Conservation (phyloP, 2,329 filamentous ascomycete species). For the Coleophoma cylindrospora region DNA sequence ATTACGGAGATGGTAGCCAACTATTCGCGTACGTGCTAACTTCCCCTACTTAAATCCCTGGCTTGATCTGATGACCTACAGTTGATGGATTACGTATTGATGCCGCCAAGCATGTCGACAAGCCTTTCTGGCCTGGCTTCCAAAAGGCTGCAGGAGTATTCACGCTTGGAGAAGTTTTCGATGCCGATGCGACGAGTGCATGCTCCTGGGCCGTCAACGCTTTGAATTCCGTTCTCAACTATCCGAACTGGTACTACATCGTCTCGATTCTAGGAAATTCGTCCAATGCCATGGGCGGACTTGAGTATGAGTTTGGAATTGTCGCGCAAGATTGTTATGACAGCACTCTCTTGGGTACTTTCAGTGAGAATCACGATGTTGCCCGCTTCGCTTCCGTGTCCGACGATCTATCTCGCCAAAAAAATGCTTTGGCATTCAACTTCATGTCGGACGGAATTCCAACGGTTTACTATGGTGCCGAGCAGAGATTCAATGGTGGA, state of each 20-base stretch:
- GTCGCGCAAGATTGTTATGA: constrained; percentile 27
- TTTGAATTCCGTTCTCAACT: constrained; percentile 9
- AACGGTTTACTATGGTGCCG: constrained; percentile 46
- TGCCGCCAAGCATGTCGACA: constrained; percentile 37
- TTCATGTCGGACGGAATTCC: constrained; percentile 45
- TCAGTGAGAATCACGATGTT: constrained; percentile 38
- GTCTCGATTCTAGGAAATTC: constrained; percentile 30
- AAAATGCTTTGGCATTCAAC: constrained; percentile 41
- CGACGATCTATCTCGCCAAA: constrained; percentile 23
- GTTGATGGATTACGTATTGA: constrained; percentile 42
- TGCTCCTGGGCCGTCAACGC: constrained; percentile 4
- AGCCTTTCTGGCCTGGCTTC: constrained; percentile 46
- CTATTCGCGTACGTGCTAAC: constrained; percentile 10
- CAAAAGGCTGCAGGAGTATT: constrained; percentile 46
- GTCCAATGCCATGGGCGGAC: constrained; percentile 18
- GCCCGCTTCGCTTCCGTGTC: constrained; percentile 29
- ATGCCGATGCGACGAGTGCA: constrained; percentile 32
- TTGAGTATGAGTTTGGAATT: constrained; percentile 25
- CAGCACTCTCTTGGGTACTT: constrained; percentile 29
- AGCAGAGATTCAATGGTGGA: constrained; percentile 38
- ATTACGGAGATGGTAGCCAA: constrained; percentile 10
- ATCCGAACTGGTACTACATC: constrained; percentile 34
- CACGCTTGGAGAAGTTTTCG: constrained; percentile 53
- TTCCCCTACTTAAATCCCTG: not conserved
- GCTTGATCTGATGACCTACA: not conserved